These are phyloP conservation scores for Phytophthora macrochlamydospora DNA, from an alignment of 352 stramenopile genomes.

Conservation along the genomic window DNA sequence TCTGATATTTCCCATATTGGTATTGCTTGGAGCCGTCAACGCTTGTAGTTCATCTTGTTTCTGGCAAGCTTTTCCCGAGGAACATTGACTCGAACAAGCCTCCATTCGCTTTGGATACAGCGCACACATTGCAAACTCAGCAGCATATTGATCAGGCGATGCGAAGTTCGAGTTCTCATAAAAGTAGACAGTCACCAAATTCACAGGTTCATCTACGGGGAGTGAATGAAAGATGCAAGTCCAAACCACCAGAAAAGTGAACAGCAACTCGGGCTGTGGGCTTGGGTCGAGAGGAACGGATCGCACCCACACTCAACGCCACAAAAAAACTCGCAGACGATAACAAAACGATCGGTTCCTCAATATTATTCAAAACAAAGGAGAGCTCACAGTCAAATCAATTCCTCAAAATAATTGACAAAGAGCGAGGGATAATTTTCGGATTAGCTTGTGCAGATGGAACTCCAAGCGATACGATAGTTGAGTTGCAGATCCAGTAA, in stretches of 20 bases:
- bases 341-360: conserved; percentile 15
- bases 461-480: conserved; percentile 34
- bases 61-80: conserved; percentile 69
- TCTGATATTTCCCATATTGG: conserved; percentile 98
- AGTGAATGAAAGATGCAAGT: conserved; percentile 93
- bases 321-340: conserved; percentile 54
- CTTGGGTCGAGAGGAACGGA: conserved; percentile 40
- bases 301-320: conserved; percentile 78
- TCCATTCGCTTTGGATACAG: conserved; percentile 89
- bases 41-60: conserved; percentile 69
- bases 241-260: conserved; percentile 96
- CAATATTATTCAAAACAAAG: neutral
- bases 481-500: conserved; percentile 52
- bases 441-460: conserved; percentile 39
- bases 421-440: neutral
- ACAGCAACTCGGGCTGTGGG: conserved; percentile 71
- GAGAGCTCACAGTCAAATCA: conserved; percentile 36
- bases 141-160: conserved; percentile 93
- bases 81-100: conserved; percentile 88
- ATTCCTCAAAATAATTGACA: conserved; percentile 16
- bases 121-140: conserved; percentile 75
- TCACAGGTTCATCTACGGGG: conserved; percentile 68
- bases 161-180: conserved; percentile 57
- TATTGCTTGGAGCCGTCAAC: conserved; percentile 88
- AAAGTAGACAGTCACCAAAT: conserved; percentile 97